Evolutionary conservation across 176 grass and related monocot species (phyloP).

Genomic region (Elymus sibiricus): DNA sequence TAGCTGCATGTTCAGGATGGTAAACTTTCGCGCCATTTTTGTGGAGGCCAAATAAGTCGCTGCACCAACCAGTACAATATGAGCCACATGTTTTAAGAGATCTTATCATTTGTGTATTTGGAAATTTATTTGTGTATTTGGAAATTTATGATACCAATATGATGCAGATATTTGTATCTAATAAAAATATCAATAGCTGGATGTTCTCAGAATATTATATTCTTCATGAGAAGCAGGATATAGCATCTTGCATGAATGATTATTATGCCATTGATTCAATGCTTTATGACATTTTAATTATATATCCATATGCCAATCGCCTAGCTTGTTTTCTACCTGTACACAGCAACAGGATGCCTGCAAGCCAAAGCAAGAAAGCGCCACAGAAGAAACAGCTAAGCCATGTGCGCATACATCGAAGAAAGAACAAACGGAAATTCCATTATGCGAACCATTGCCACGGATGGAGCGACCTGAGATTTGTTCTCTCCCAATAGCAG

Average conservation of each 20-base stretch:
- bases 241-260: neutral
- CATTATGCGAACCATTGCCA: neutral
- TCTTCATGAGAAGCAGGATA: neutral
- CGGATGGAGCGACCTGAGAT: neutral
- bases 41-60: neutral
- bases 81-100: neutral
- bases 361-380: slow-evolving; percentile 7
- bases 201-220: neutral
- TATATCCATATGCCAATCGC: neutral
- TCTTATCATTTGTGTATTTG: neutral
- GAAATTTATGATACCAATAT: neutral
- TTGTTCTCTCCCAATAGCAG: neutral
- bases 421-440: slow-evolving; percentile 2
- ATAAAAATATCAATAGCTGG: neutral
- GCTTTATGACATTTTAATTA: neutral
- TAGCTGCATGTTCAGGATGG: neutral
- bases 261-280: neutral
- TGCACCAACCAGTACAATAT: neutral
- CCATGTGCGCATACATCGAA: neutral
- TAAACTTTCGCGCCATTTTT: neutral
- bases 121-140: neutral
- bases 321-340: neutral
- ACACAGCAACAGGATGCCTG: slow-evolving; percentile 9
- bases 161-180: neutral
- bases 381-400: slow-evolving; percentile 22